Evolutionary conservation across 2,329 filamentous ascomycete species (phyloP), one percentile per base, ranked within the genome.

Genomic region (Hortaea werneckii): DNA sequence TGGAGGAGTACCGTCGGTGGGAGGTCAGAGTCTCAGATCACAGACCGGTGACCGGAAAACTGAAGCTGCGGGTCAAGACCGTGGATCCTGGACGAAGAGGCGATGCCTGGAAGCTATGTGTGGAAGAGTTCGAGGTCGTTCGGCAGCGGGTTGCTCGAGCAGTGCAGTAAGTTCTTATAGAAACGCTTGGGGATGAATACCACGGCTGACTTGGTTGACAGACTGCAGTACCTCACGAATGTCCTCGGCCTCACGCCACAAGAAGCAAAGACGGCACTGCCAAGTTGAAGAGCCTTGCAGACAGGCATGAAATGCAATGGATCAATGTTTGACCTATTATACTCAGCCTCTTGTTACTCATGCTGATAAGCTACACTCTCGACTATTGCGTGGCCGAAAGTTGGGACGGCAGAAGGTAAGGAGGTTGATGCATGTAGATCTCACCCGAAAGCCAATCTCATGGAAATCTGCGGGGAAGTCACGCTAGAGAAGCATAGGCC

Each of bases 21-120:
- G 92, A 96, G 38, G 83, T 96, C 30, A 77, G 83, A 49, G 85
- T 90, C 5, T 94, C 87, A 29, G 92, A 98, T 63, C 92, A 98
- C 66, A 76, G 92, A 53, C 92, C 92, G 7, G 92, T 98, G 29
- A 94, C 84, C 50, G 92, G 85, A 1, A 73, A 74, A 32, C 95
- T 98, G 68, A 80, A 79, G 60, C 77, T 95, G 44, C 79, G 85
- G 43, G 76, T 95, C 49, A 98, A 96, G 72, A 85, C 78, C 12
- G 82, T 96, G 30, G 77, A 83, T 50, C 74, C 78, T 5, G 76
- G 56, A 86, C 84, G 61, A 80, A 87, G 64, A 37, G 57, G 53
- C 12, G 43, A 54, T 12, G 51, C 57, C 1, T 56, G 54, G 58
- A 50, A 57, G 20, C 51, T 54, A 41, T 58, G 56, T 47, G 42